Percentiles rank a stretch among this genome's conserved stretches.
Conservation (phyloP, 1,284 basidiomycete species). For the Moesziomyces aphidis region DNA sequence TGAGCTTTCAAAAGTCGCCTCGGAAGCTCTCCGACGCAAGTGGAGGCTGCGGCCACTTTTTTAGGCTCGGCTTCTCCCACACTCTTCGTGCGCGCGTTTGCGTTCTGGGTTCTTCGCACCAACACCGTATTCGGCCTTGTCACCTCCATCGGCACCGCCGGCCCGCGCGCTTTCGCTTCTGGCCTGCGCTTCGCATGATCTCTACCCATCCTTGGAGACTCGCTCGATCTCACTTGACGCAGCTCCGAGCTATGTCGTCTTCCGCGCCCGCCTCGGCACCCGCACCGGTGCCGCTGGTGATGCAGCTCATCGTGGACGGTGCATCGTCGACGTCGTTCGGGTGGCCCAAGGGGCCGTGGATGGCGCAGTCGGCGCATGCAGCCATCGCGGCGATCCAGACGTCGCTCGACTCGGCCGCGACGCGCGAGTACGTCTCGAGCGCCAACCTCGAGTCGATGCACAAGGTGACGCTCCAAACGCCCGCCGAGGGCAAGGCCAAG, state of each 20-base stretch:
- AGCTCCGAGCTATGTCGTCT: conserved; percentile 15
- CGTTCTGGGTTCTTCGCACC: too few relatives aligned
- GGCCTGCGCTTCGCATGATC: too few relatives aligned
- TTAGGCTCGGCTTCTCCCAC: too few relatives aligned
- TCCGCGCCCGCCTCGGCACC: background rate
- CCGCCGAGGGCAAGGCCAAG: conserved; percentile 22
- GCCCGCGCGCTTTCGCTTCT: too few relatives aligned
- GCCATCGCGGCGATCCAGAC: conserved; percentile 69
- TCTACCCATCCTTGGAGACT: too few relatives aligned
- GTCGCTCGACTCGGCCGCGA: conserved; percentile 19
- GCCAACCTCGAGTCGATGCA: conserved; percentile 56
- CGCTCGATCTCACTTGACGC: too few relatives aligned
- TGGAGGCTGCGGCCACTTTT: too few relatives aligned
- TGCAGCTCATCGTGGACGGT: conserved; percentile 64
- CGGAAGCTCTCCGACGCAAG: too few relatives aligned
- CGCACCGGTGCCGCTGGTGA: conserved; percentile 54
- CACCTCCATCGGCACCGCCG: too few relatives aligned
- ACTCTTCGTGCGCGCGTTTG: too few relatives aligned
- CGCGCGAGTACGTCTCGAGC: conserved; percentile 43
- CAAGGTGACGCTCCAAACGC: conserved; percentile 65
- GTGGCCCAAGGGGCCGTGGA: conserved; percentile 74
- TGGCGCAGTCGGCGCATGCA: conserved; percentile 74
- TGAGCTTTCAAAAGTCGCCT: too few relatives aligned
- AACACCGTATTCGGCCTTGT: too few relatives aligned
- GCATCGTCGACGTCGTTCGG: conserved; percentile 50